phyloP scores from a whole-genome alignment of 2,329 filamentous ascomycete species.

The Didymella exigua region DNA sequence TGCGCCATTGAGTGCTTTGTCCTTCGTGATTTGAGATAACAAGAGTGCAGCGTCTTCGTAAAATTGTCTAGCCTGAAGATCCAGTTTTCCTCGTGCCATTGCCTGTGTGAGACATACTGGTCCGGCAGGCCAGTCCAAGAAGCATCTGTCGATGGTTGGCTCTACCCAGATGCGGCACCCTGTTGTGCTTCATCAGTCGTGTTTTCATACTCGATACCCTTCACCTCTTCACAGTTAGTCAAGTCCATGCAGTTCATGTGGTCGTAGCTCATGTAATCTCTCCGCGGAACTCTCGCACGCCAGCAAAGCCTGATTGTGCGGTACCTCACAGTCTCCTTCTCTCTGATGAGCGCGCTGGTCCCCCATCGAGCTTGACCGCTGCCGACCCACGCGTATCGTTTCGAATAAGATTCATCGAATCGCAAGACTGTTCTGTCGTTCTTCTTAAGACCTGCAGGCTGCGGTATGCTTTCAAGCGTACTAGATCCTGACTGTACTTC shows the following conservation, averaged over 20 bases:
- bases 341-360: constrained; percentile 10
- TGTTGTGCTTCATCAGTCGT: neutral
- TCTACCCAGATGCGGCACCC: neutral
- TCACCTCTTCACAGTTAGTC: constrained; percentile 1
- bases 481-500: neutral
- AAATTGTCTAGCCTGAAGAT: no score
- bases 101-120: no score
- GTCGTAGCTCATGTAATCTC: constrained; percentile 35
- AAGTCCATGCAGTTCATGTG: constrained; percentile 26
- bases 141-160: neutral
- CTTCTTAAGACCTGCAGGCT: constrained; percentile 7
- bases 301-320: constrained; percentile 28
- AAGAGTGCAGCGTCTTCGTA: no score
- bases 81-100: no score
- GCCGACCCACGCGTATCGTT: constrained; percentile 26
- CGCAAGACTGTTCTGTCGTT: constrained; percentile 17
- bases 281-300: constrained; percentile 25
- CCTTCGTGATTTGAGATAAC: no score
- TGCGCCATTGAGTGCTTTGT: no score
- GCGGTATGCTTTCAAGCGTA: neutral
- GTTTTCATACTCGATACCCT: neutral
- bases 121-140: neutral
- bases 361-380: constrained; percentile 17
- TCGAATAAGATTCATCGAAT: constrained; percentile 15
- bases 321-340: constrained; percentile 16